phyloP scores from a whole-genome alignment of 2,329 filamentous ascomycete genomes.

The Colletotrichum spinosum region DNA sequence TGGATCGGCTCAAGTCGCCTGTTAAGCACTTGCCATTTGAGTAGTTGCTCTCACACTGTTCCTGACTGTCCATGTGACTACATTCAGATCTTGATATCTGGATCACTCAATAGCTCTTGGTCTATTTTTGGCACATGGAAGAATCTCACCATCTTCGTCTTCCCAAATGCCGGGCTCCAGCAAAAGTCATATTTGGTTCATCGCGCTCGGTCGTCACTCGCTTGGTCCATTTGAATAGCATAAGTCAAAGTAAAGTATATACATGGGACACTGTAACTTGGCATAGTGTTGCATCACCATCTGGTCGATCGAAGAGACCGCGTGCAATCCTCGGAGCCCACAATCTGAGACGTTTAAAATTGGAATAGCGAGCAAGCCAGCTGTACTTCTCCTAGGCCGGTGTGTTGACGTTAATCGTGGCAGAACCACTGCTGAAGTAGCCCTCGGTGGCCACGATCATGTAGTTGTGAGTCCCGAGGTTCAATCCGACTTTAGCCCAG shows the following conservation, averaged over 20 bases:
- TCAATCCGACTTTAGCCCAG: conserved; percentile 59
- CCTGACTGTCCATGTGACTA: neutral
- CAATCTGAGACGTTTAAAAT: neutral
- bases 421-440: conserved; percentile 28
- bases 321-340: neutral
- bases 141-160: too few species aligned
- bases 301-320: neutral
- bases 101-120: too few species aligned
- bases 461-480: conserved; percentile 62
- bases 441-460: conserved; percentile 52
- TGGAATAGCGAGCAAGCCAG: neutral
- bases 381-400: neutral
- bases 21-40: neutral
- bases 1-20: neutral
- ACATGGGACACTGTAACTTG: too few species aligned
- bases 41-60: neutral
- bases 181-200: too few species aligned
- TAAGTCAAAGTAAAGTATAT: too few species aligned
- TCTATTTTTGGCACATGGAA: too few species aligned
- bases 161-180: too few species aligned
- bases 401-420: conserved; percentile 22
- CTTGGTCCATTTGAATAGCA: too few species aligned
- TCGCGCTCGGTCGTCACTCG: too few species aligned
- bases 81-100: neutral
- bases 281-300: neutral